Percentiles rank a stretch among this genome's conserved stretches.
These are phyloP conservation scores for Yamadazyma diddensiae DNA, from an alignment of 1,139 yeast species.

Conservation along the genomic window DNA sequence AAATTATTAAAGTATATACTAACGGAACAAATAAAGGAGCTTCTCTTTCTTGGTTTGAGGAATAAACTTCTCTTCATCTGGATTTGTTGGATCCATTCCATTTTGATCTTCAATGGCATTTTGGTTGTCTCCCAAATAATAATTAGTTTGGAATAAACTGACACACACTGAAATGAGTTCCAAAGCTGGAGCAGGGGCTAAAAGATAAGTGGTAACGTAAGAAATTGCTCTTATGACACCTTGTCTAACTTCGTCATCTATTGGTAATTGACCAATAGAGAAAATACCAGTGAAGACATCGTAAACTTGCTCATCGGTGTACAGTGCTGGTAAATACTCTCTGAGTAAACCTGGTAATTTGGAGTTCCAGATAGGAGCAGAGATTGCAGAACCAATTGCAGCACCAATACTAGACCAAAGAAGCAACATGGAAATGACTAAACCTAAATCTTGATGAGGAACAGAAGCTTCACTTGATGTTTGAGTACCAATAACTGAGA, in stretches of 20 bases:
- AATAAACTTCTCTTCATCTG: constrained; percentile 4
- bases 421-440: constrained; percentile 39
- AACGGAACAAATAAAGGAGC: constrained; percentile 5
- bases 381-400: constrained; percentile 43
- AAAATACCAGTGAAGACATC: constrained; percentile 17
- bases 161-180: constrained; percentile 22
- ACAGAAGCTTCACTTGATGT: constrained; percentile 35
- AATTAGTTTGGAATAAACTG: constrained; percentile 30
- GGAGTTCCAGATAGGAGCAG: constrained; percentile 50
- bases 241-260: constrained; percentile 22
- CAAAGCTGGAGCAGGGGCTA: constrained; percentile 23
- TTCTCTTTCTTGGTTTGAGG: constrained; percentile 5
- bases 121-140: constrained; percentile 29
- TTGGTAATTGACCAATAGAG: constrained; percentile 16
- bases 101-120: constrained; percentile 24
- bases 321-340: constrained; percentile 20
- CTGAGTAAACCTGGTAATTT: constrained; percentile 30
- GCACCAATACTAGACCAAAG: constrained; percentile 42
- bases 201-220: constrained; percentile 21
- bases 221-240: constrained; percentile 27
- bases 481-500: constrained; percentile 27
- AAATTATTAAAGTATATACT: constrained; percentile 3
- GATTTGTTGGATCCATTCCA: constrained; percentile 12
- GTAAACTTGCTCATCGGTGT: constrained; percentile 14
- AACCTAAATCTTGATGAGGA: constrained; percentile 46